A percentile compares a stretch with the other conserved stretches of the same genome.
Conservation (phyloP, 129 eudicot species). For the Arctium minus region DNA sequence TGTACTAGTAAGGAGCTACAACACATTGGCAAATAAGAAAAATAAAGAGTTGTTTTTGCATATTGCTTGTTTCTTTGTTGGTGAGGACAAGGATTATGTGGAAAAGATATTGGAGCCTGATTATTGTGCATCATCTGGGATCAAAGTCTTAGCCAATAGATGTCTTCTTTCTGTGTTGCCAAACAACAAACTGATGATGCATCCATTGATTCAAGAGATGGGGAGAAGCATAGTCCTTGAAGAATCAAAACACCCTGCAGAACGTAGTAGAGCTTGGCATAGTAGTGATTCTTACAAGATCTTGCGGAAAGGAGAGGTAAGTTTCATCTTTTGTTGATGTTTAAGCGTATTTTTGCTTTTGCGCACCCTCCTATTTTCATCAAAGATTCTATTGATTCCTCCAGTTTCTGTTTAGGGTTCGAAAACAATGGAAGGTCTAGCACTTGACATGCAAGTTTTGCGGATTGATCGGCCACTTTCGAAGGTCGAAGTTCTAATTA, state of each 20-base stretch:
- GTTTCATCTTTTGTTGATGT: background rate
- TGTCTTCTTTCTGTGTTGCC: constrained; percentile 18
- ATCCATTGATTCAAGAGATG: constrained; percentile 24
- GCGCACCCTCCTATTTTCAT: background rate
- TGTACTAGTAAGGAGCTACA: constrained; percentile 9
- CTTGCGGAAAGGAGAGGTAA: constrained; percentile 13
- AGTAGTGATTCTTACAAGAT: constrained; percentile 13
- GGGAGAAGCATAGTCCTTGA: constrained; percentile 7
- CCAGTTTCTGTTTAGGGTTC: constrained; percentile 12
- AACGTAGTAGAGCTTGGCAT: background rate
- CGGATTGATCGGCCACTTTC: background rate
- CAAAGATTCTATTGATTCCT: background rate
- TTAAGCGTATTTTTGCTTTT: background rate
- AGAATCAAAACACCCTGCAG: constrained; percentile 1
- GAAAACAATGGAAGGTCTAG: constrained; percentile 25
- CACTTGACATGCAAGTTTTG: constrained; percentile 5
- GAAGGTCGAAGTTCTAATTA: background rate
- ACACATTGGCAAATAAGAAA: background rate
- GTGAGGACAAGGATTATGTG: background rate
- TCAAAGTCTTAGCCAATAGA: constrained; percentile 18
- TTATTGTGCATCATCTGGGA: constrained; percentile 5
- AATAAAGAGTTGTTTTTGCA: constrained; percentile 18
- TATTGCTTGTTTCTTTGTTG: constrained; percentile 21
- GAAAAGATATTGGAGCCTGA: constrained; percentile 8
- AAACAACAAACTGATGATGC: constrained; percentile 23